These are phyloP conservation scores for Picea mariana DNA, from an alignment of 83 land plant species.

Conservation along the genomic window DNA sequence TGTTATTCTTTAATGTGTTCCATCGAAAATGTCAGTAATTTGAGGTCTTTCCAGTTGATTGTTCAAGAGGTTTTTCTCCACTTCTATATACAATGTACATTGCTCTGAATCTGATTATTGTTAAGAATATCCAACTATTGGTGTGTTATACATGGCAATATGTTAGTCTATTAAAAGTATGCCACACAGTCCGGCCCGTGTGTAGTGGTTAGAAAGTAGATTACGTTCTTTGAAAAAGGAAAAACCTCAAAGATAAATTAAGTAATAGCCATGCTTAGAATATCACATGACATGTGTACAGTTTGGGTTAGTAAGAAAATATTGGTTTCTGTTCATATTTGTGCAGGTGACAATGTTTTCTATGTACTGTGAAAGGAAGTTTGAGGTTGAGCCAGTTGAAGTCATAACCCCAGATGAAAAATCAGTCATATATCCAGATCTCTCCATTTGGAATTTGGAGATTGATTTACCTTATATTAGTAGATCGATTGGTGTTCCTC, in stretches of 20 bases:
- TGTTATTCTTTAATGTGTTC: not conserved
- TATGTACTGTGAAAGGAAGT: constrained; percentile 75
- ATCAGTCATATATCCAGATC: constrained; percentile 72
- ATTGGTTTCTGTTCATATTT: not conserved
- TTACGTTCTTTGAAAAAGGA: not conserved
- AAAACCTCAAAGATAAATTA: not conserved
- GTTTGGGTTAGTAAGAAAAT: not conserved
- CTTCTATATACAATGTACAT: no score
- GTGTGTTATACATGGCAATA: not conserved
- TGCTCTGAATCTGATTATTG: not conserved
- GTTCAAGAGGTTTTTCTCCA: not conserved
- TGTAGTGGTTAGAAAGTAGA: not conserved
- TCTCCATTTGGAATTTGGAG: constrained; percentile 69
- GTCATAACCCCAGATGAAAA: constrained; percentile 73
- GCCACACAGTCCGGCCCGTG: not conserved
- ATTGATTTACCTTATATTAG: constrained; percentile 73
- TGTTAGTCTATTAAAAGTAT: not conserved
- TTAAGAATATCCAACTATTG: no score
- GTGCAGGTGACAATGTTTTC: constrained; percentile 96
- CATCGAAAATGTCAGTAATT: not conserved
- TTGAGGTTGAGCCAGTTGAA: constrained; percentile 95
- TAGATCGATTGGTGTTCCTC: constrained; percentile 61
- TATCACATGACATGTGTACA: not conserved
- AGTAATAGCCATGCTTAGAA: not conserved
- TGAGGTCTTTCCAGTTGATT: not conserved